Evolutionary conservation across 2,329 filamentous ascomycete species (phyloP).

Genomic region (Didymellaceae sp.): DNA sequence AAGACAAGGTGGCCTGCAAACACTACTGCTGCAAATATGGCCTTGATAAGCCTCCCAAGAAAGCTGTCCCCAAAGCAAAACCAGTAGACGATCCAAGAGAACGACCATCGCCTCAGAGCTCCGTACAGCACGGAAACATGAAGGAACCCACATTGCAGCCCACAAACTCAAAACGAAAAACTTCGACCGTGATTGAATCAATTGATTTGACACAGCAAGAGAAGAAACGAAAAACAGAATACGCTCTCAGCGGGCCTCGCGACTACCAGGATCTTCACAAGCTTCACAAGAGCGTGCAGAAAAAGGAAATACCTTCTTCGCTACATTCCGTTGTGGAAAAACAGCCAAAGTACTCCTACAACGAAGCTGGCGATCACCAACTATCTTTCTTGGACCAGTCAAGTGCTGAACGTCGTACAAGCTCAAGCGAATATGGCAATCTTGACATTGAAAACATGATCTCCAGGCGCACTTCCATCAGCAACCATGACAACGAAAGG

Average conservation of each 20-base stretch:
- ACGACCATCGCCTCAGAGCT: background rate
- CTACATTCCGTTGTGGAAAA: conserved; percentile 35
- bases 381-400: conserved; percentile 31
- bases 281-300: conserved; percentile 34
- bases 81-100: conserved; percentile 14
- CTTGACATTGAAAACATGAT: conserved; percentile 23
- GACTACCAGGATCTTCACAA: conserved; percentile 35
- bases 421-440: conserved; percentile 43
- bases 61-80: conserved; percentile 38
- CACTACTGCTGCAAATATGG: conserved; percentile 77
- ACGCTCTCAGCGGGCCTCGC: conserved; percentile 20
- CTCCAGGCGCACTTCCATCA: no score
- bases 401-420: background rate
- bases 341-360: conserved; percentile 38
- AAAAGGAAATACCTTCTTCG: conserved; percentile 26
- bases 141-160: conserved; percentile 42
- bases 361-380: conserved; percentile 26
- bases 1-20: conserved; percentile 67
- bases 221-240: conserved; percentile 34
- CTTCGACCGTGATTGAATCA: conserved; percentile 31
- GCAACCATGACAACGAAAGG: no score
- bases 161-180: conserved; percentile 34
- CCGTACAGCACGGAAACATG: conserved; percentile 16
- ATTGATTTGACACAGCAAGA: conserved; percentile 43
- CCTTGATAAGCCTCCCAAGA: conserved; percentile 66